Evolutionary conservation across 1,284 basidiomycete species (phyloP), one percentile per base, ranked within the genome.

Genomic region (Puccinia novopanici): DNA sequence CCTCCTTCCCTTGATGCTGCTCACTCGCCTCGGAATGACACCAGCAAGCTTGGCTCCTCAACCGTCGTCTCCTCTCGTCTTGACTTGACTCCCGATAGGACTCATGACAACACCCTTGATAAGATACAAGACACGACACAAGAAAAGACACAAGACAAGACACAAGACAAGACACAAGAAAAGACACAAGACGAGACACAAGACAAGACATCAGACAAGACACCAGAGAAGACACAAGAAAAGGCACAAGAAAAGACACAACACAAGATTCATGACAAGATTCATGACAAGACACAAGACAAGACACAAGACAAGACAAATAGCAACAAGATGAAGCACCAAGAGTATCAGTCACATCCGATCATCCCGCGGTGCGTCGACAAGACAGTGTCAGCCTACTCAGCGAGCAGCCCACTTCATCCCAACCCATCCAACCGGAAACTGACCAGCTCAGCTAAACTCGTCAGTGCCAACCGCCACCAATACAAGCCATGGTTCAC

Each of bases 401-500:
- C 55, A 17, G 34, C 74, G 12, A 65, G 24, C 24, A 30, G 45
- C n/a, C 45, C 74, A 13, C n/a, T 75, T 0, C 27, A 63, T 30
- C 13, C 59, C 17, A 22, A 61, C 0, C 45, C 24, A 50, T 0
- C 34, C 45, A 30, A 19, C n/a, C 54, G 22, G 0, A 59, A 45
- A 4, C 45, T 75, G 40, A 61, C 42, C 13, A 61, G 42, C 50
- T 65, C 75, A 12, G 40, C 30, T 22, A 59, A 77, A 13, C 45
- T 77, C 15, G 34, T 77, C 63, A 54, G 40, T 22, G 30, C 27
- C 17, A 50, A 77, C 24, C 45, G 75, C 5, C 40, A 10, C 8
- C 42, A 24, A 24, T 77, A 52, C 52, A 48, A 34, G 30, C 61
- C 50, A n/a, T 77, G 63, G 61, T 77, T 77, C 63, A 77, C 30